Evolutionary conservation across 1,139 yeast genomes (phyloP).

Genomic region (Candida tropicalis): DNA sequence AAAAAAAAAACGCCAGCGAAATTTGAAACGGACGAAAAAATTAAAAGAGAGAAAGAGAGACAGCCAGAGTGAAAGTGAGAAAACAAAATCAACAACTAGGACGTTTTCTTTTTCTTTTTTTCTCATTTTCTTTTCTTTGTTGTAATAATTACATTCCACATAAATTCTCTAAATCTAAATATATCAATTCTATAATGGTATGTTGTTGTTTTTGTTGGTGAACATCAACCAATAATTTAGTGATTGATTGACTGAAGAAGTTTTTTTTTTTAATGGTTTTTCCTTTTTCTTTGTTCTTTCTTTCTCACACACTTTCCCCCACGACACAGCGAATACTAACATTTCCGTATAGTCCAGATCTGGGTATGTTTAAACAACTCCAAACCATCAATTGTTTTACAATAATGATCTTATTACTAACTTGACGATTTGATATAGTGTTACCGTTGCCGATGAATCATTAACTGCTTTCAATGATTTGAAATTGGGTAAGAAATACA

Average conservation of each 20-base stretch:
- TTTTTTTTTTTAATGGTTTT: too few relatives aligned
- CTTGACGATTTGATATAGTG: constrained; percentile 45
- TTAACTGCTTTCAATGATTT: constrained; percentile 91
- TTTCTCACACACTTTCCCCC: too few relatives aligned
- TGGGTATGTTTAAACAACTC: constrained; percentile 49
- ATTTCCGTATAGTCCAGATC: constrained; percentile 56
- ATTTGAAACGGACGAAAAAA: too few relatives aligned
- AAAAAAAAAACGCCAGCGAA: too few relatives aligned
- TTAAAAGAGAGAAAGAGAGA: too few relatives aligned
- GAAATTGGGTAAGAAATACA: constrained; percentile 90
- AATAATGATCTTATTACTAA: too few relatives aligned
- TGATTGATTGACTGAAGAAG: too few relatives aligned
- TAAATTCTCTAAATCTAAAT: background rate
- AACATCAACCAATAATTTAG: too few relatives aligned
- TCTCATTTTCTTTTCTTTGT: background rate
- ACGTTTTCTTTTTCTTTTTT: background rate
- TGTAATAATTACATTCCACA: constrained; percentile 1
- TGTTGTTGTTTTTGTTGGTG: background rate
- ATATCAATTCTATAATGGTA: constrained; percentile 7
- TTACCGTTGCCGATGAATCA: constrained; percentile 94
- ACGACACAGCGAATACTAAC: too few relatives aligned
- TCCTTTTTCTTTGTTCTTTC: too few relatives aligned
- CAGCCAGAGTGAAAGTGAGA: constrained; percentile 4
- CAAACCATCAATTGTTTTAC: too few relatives aligned
- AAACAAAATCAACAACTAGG: background rate